Percentiles rank a stretch among this genome's conserved stretches.
Conservation (phyloP, 768 basidiomycete species). For the Macrolepiota fuliginosa region DNA sequence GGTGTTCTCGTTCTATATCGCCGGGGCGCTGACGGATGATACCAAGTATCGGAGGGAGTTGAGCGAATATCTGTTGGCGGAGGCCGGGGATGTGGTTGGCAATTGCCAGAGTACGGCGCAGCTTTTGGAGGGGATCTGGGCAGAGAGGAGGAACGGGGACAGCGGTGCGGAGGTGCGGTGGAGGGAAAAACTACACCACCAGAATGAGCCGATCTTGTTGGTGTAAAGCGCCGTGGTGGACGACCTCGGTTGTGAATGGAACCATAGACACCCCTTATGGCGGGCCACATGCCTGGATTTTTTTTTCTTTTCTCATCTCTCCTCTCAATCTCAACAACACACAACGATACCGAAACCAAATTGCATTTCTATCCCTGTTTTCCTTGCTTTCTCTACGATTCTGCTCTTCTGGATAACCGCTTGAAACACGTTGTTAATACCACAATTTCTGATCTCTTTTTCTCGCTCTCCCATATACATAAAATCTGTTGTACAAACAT, state of each 20-base stretch:
- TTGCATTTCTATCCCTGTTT: not conserved
- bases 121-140: constrained; percentile 63
- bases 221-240: constrained; percentile 19
- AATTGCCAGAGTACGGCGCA: constrained; percentile 56
- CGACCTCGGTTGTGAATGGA: not conserved
- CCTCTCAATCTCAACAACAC: not conserved
- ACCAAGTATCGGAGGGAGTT: constrained; percentile 40
- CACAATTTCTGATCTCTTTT: not conserved
- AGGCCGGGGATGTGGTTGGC: constrained; percentile 53
- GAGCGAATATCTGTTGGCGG: constrained; percentile 42
- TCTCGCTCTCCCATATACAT: not conserved
- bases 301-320: not conserved
- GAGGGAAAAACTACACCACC: constrained; percentile 57
- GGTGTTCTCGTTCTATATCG: constrained; percentile 75
- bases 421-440: not conserved
- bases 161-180: constrained; percentile 31
- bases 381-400: not conserved
- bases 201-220: constrained; percentile 46
- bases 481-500: not conserved
- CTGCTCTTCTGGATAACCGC: not conserved
- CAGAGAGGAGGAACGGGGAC: constrained; percentile 22
- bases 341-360: not conserved
- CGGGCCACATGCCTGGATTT: not conserved
- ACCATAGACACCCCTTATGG: not conserved
- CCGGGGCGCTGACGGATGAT: constrained; percentile 65